A percentile compares a stretch with the other conserved stretches of the same genome.
These are phyloP conservation scores for Ceratocystiopsis sp. DNA, from an alignment of 2,329 filamentous ascomycete species.

Conservation along the genomic window DNA sequence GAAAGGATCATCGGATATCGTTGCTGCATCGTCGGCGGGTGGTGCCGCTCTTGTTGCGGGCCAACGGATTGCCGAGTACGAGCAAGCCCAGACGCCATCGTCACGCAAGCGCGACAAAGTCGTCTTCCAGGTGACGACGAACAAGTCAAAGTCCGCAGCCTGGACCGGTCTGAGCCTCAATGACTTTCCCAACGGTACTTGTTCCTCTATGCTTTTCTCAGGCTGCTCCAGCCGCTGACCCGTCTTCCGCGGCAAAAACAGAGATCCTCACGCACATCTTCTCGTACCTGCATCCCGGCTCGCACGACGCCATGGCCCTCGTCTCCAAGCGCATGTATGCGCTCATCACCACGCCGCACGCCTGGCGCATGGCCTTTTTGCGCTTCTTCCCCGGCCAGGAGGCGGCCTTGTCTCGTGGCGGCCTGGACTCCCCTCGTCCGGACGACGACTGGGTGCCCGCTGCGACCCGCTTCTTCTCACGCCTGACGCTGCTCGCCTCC, in stretches of 20 bases:
- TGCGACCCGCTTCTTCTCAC: constrained; percentile 63
- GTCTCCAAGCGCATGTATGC: constrained; percentile 78
- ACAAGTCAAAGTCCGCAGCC: neutral
- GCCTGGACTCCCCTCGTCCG: neutral
- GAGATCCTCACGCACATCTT: constrained; percentile 85
- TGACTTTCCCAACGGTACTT: constrained; percentile 65
- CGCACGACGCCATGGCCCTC: constrained; percentile 64
- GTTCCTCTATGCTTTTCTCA: constrained; percentile 5
- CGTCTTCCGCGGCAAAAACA: constrained; percentile 20
- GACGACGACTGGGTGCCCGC: constrained; percentile 39
- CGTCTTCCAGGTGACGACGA: constrained; percentile 38
- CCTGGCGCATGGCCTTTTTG: constrained; percentile 84
- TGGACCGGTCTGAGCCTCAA: constrained; percentile 25
- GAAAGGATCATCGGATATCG: too few relatives aligned
- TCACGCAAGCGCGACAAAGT: constrained; percentile 26
- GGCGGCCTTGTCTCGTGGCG: constrained; percentile 2
- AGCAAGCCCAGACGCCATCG: constrained; percentile 35
- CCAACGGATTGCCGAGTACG: constrained; percentile 42
- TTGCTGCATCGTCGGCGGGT: too few relatives aligned
- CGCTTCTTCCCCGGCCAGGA: constrained; percentile 74
- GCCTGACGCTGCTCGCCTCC: constrained; percentile 68
- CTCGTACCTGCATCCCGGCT: constrained; percentile 74
- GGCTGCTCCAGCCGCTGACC: too few relatives aligned
- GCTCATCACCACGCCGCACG: constrained; percentile 78
- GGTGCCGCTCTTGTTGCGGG: too few relatives aligned